Base-by-base conservation (phyloP, 768 basidiomycete genomes). In the Pisolithus marmoratus region DNA sequence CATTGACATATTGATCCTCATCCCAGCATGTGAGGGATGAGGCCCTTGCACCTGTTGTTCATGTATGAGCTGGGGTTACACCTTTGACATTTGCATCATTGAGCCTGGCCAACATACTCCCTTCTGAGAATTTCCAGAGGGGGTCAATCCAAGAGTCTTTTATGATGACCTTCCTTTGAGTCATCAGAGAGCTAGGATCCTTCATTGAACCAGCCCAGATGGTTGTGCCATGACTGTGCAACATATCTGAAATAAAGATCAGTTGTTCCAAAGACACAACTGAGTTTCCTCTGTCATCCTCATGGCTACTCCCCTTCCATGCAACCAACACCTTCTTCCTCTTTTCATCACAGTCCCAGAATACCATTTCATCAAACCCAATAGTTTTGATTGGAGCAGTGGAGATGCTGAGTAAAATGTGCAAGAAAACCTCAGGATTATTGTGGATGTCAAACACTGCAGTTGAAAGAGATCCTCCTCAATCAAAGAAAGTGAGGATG, bases 131-230 rank as follows among this genome's bases (percentile, higher is more conserved):
- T 29, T 38, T 49, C 20, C 50, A n/a, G 2, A 42, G 34, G 2
- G 41, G 37, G 17, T 51, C 42, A 7, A 51, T 51, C 53, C 53
- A 57, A 5, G 37, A 23, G 31, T 54, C 50, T 27, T 57, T 57
- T 19, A 57, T 34, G 5, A 24, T 29, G 0, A 51, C 40, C 46
- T 22, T 1, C 5, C 36, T 23, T 38, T 15, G 24, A 15, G 20
- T 8, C 20, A 2, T 8, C 23, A 15, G 31, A 23, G 40, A 19
- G 40, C n/a, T 20, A 11, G 40, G 40, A 20, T n/a, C 19, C 19
- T 41, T 20, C 40, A 41, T 19, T 8, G 19, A 41, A 5, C 17
- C 17, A n/a, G 17, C 40, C 42, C 41, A 44, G 3, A 56, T 49
- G 1, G 38, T 54, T 24, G 36, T 56, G 1, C 49, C 52, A 22